Conservation (phyloP, 2,329 filamentous ascomycete species). For the Ophiostoma pallidulum region DNA sequence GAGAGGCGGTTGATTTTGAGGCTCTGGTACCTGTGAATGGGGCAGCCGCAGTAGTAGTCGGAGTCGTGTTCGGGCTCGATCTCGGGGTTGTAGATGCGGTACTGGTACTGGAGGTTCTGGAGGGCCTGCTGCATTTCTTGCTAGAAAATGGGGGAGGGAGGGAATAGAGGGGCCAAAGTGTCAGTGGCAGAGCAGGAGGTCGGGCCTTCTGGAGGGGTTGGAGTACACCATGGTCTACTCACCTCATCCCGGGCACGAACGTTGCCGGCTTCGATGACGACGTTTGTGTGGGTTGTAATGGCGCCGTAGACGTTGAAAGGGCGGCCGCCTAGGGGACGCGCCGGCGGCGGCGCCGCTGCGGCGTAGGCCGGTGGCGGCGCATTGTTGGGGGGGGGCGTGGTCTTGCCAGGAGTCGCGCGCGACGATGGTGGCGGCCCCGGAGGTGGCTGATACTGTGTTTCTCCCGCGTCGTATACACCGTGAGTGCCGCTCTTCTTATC, state of each 20-base stretch:
- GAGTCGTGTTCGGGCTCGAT: conserved; percentile 37
- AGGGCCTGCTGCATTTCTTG: conserved; percentile 35
- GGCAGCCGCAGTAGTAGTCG: conserved; percentile 30
- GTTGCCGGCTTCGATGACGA: conserved; percentile 3
- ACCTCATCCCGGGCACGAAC: conserved; percentile 5
- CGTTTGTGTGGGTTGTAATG: conserved; percentile 6
- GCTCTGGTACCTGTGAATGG: conserved; percentile 30
- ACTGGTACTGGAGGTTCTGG: conserved; percentile 29
- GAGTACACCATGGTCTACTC: too few species aligned
- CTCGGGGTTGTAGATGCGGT: conserved; percentile 35
- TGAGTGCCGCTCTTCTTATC: not conserved
- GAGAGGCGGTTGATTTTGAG: conserved; percentile 27
- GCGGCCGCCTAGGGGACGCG: not conserved
- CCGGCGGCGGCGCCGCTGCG: not conserved
- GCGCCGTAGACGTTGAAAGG: not conserved
- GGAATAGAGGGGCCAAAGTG: too few species aligned
- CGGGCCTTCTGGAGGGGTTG: too few species aligned
- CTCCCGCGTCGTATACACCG: too few species aligned
- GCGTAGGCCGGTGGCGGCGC: conserved; percentile 1
- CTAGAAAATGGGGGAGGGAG: too few species aligned
- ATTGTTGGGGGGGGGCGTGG: not conserved
- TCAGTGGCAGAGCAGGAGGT: too few species aligned
- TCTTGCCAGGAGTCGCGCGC: too few species aligned
- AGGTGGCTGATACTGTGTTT: not conserved
- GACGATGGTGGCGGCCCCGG: too few species aligned